Conservation (phyloP, 441 rosid genomes). For the Pelargonium myrrhifolium region DNA sequence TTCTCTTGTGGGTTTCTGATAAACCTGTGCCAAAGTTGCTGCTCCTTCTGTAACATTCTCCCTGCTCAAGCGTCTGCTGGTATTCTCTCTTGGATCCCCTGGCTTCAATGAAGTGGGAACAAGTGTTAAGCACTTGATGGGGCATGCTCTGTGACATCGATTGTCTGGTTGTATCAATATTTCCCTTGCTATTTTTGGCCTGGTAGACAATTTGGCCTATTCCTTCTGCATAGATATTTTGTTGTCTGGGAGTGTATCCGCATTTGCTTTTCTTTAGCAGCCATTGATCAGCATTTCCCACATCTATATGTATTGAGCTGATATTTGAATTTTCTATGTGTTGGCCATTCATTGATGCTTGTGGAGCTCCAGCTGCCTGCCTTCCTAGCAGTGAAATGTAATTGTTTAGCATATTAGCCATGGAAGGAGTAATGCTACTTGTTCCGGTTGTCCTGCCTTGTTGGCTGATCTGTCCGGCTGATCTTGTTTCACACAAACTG, state of each 20-base stretch:
- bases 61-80: conserved; percentile 30
- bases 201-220: conserved; percentile 27
- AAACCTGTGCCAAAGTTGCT: conserved; percentile 15
- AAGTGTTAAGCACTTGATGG: conserved; percentile 27
- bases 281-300: conserved; percentile 24
- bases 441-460: conserved; percentile 24
- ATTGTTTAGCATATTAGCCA: conserved; percentile 26
- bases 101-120: conserved; percentile 28
- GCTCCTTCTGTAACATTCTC: conserved; percentile 25
- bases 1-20: conserved; percentile 40
- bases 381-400: conserved; percentile 20
- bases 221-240: conserved; percentile 26
- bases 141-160: conserved; percentile 21
- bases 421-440: conserved; percentile 20
- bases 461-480: conserved; percentile 31
- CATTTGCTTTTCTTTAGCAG: conserved; percentile 27
- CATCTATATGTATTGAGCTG: conserved; percentile 25
- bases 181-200: conserved; percentile 22
- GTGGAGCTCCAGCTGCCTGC: conserved; percentile 20
- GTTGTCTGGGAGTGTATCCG: conserved; percentile 27
- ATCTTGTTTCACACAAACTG: conserved; percentile 16
- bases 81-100: conserved; percentile 47
- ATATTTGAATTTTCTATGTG: conserved; percentile 24
- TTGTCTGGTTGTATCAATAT: conserved; percentile 29
- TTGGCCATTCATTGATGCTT: conserved; percentile 26